Evolutionary conservation across 2,329 filamentous ascomycete species (phyloP), one percentile per base, ranked within the genome.

Genomic region (Colletotrichum liaoningense): DNA sequence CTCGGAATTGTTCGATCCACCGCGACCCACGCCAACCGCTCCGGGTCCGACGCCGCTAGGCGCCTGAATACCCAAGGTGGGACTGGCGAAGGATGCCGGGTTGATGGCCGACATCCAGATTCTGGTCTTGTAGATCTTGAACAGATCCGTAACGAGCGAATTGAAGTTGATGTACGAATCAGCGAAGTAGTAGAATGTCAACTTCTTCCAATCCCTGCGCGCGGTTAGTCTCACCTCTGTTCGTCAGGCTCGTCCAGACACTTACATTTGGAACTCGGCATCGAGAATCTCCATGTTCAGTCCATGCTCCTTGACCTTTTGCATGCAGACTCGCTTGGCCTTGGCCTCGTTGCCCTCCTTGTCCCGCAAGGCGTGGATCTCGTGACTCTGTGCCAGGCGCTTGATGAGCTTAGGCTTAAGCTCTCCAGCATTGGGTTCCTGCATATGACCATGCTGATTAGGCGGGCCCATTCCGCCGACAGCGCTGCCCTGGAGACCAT

Each of bases 101-200:
- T 99, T 99, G 83, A 99, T 97, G 4, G 97, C 97, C 5, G 96
- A 98, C 94, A 99, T 98, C 97, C 97, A 99, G 79, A 99, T 99
- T 78, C 97, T 92, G 26, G 96, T 98, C 87, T 99, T 99, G 88
- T 98, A 99, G 75, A 98, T 96, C 84, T 98, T 98, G 89, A 98
- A 99, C 14, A 99, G 88, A 81, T 99, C 97, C 0, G 95, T 98
- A 66, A 99, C 97, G 19, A 99, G 90, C 2, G 95, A 94, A 82
- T 99, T 99, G 88, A 99, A 99, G 85, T 98, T 98, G 87, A 99
- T 98, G 82, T 99, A 99, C 0, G 95, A 92, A 80, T 98, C 95
- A 67, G 97, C 96, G 81, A 98, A 99, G 84, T 98, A 99, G 86
- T 98, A 99, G 84, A 98, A 98, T 0, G 97, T 99, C 69, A 99